These are phyloP conservation scores for Ophiostoma sp. DNA, from an alignment of 2,329 filamentous ascomycete species.

Conservation along the genomic window DNA sequence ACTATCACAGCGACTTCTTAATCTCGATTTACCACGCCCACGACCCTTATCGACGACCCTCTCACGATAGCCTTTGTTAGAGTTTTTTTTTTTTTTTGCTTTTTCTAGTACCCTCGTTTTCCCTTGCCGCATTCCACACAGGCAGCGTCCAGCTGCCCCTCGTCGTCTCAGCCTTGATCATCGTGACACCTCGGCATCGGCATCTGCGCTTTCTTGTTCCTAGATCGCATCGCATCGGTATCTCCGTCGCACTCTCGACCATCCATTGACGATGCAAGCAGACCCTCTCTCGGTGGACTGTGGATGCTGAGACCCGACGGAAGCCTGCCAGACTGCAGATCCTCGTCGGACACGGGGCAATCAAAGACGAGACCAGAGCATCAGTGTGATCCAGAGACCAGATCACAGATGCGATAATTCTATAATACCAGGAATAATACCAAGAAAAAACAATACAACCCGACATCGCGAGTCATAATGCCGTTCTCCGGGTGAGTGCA, in stretches of 20 bases:
- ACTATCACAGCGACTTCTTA: background rate
- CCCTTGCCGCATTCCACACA: background rate
- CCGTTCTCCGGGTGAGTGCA: slow-evolving; percentile 17
- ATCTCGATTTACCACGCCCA: background rate
- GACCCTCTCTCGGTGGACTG: background rate
- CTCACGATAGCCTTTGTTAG: background rate
- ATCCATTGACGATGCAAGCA: slow-evolving; percentile 17
- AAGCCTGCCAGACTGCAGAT: background rate
- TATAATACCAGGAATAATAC: background rate
- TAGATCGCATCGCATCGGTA: background rate
- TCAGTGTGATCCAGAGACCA: background rate
- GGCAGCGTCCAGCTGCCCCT: background rate
- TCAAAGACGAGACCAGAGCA: background rate
- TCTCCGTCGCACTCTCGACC: background rate
- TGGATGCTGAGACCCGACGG: slow-evolving; percentile 10
- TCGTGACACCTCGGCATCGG: background rate
- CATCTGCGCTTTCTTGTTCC: background rate
- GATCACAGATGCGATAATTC: background rate
- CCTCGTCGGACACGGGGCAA: background rate
- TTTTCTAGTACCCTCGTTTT: background rate
- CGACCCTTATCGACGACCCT: slow-evolving; percentile 3
- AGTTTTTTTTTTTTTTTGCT: slow-evolving; percentile 4
- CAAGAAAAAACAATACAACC: background rate
- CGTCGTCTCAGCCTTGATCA: background rate
- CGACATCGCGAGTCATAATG: slow-evolving; percentile 6